phyloP scores from a whole-genome alignment of 495 filamentous ascomycete genomes.

The Cladorrhinum samala region DNA sequence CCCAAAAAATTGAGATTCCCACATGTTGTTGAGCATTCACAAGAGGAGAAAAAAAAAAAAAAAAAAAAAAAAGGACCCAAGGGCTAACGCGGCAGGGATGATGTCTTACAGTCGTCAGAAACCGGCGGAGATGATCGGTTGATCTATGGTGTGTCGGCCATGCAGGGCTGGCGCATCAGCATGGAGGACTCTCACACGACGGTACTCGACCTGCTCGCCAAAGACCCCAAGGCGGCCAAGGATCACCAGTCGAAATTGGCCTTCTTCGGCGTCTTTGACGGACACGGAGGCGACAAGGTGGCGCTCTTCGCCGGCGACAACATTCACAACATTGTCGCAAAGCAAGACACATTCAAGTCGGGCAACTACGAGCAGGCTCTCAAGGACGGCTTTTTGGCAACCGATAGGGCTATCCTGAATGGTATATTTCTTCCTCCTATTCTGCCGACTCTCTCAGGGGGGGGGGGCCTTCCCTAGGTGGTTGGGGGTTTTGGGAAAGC shows the following conservation, averaged over 20 bases:
- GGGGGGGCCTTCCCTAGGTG: too few species aligned
- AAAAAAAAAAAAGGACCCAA: background rate
- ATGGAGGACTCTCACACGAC: constrained; percentile 97
- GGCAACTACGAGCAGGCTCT: constrained; percentile 91
- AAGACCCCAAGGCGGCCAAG: constrained; percentile 52
- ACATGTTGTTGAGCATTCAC: background rate
- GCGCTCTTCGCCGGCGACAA: constrained; percentile 88
- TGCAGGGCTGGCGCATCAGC: constrained; percentile 99
- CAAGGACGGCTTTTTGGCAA: constrained; percentile 95
- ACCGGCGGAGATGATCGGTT: constrained; percentile 89
- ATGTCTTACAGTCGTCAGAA: constrained; percentile 63
- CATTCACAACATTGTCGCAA: constrained; percentile 87
- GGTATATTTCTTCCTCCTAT: constrained; percentile 50
- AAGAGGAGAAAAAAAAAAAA: background rate
- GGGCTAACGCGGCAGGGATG: constrained; percentile 13
- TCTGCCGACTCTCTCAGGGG: too few species aligned
- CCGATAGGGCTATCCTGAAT: constrained; percentile 89
- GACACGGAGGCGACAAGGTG: constrained; percentile 95
- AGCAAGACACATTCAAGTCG: constrained; percentile 85
- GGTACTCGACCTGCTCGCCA: constrained; percentile 80
- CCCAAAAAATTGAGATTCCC: background rate
- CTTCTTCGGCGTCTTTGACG: constrained; percentile 98
- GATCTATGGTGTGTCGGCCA: constrained; percentile 88
- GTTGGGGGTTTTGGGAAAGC: too few species aligned
- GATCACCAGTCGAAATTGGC: constrained; percentile 68